These are phyloP conservation scores for Mycena polygramma DNA, from an alignment of 768 basidiomycete species.

Conservation along the genomic window DNA sequence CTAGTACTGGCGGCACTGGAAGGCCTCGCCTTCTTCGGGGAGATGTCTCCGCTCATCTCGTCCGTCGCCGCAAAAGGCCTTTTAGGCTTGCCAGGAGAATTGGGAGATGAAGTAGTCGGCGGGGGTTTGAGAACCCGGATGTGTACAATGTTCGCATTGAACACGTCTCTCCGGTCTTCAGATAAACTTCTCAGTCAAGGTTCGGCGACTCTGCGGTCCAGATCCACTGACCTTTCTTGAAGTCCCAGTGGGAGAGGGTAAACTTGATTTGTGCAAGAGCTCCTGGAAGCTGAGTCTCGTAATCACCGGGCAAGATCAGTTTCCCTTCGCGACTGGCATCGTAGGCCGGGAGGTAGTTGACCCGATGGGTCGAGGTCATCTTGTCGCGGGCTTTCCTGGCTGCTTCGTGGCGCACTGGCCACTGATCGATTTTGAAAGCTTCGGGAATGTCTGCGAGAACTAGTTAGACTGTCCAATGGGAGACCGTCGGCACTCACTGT, in stretches of 20 bases:
- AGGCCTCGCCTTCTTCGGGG: not conserved
- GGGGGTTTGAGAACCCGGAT: not conserved
- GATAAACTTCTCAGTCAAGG: too few species aligned
- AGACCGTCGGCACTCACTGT: too few species aligned
- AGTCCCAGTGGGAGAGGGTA: constrained; percentile 2
- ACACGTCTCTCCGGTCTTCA: not conserved
- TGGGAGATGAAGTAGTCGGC: not conserved
- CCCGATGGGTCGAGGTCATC: constrained; percentile 5
- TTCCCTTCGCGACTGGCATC: not conserved
- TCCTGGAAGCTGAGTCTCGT: not conserved
- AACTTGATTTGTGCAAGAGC: not conserved
- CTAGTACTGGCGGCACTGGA: too few species aligned
- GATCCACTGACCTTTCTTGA: not conserved
- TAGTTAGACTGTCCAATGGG: not conserved
- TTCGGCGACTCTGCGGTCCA: too few species aligned
- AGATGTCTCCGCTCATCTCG: not conserved
- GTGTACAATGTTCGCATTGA: not conserved
- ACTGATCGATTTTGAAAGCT: not conserved
- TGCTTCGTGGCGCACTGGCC: not conserved
- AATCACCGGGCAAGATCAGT: not conserved
- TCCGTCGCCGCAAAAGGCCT: not conserved
- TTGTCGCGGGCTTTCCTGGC: not conserved
- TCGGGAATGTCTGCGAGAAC: not conserved
- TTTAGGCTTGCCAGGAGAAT: not conserved
- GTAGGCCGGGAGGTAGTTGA: not conserved